phyloP scores from a whole-genome alignment of 2,329 filamentous ascomycete genomes.

The Basipetospora chlamydospora region DNA sequence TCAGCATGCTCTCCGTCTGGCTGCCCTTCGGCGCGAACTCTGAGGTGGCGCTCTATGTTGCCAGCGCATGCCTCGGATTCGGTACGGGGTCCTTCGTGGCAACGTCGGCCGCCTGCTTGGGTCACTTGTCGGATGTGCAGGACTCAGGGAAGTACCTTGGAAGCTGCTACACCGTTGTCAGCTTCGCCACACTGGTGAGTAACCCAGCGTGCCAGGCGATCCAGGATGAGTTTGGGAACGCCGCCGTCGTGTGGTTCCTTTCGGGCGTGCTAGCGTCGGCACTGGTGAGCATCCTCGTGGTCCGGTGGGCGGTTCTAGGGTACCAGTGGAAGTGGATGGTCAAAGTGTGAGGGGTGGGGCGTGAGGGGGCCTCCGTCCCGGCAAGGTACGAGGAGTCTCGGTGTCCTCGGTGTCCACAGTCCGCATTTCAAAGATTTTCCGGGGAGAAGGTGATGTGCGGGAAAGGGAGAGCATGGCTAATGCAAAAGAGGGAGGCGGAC shows the following conservation, averaged over 20 bases:
- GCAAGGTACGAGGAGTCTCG: too few relatives aligned
- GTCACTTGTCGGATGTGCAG: conserved; percentile 61
- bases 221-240: background rate
- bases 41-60: conserved; percentile 48
- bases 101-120: conserved; percentile 65
- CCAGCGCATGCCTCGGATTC: conserved; percentile 52
- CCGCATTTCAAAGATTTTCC: too few relatives aligned
- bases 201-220: conserved; percentile 8
- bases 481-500: too few relatives aligned
- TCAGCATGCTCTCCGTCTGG: conserved; percentile 52
- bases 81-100: conserved; percentile 65
- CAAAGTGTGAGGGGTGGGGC: background rate
- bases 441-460: too few relatives aligned
- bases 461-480: too few relatives aligned
- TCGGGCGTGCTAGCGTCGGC: background rate
- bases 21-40: conserved; percentile 41
- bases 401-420: too few relatives aligned
- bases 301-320: background rate
- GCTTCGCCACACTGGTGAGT: conserved; percentile 11
- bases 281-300: background rate
- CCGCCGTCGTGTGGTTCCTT: background rate
- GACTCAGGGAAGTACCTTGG: conserved; percentile 45
- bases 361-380: background rate
- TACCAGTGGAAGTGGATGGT: conserved; percentile 1
- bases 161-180: conserved; percentile 13